Percentiles rank a stretch among this genome's conserved stretches.
These are phyloP conservation scores for Phyllosticta citrichinensis DNA, from an alignment of 2,329 filamentous ascomycete species.

Conservation along the genomic window DNA sequence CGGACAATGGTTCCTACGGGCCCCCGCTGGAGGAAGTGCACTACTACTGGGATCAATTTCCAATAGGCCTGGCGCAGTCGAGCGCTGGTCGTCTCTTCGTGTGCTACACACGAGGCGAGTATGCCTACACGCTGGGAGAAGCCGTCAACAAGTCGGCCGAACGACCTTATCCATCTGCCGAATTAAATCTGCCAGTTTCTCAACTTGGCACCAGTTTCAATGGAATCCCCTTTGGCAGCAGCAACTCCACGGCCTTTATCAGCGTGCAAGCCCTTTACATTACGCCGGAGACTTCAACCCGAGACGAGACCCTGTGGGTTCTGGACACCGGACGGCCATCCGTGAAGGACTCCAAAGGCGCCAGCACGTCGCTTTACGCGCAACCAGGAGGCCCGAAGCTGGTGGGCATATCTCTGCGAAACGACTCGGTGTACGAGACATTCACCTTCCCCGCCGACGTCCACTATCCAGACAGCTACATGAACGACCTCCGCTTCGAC, in stretches of 20 bases:
- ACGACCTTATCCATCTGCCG: slow-evolving; percentile 34
- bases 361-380: slow-evolving; percentile 30
- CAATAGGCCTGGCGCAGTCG: slow-evolving; percentile 40
- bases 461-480: slow-evolving; percentile 37
- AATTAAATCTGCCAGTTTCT: slow-evolving; percentile 35
- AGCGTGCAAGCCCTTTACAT: slow-evolving; percentile 43
- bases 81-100: slow-evolving; percentile 40
- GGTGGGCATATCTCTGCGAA: slow-evolving; percentile 38
- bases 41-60: slow-evolving; percentile 39
- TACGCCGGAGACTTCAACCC: slow-evolving; percentile 29
- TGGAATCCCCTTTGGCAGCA: slow-evolving; percentile 36
- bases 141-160: slow-evolving; percentile 39
- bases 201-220: slow-evolving; percentile 33
- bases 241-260: slow-evolving; percentile 36
- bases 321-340: slow-evolving; percentile 39
- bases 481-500: slow-evolving; percentile 45
- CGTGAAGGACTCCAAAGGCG: slow-evolving; percentile 27
- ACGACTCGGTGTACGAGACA: slow-evolving; percentile 37
- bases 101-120: slow-evolving; percentile 39
- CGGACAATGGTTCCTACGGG: slow-evolving; percentile 40
- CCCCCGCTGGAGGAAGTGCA: slow-evolving; percentile 40
- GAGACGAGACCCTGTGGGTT: slow-evolving; percentile 33
- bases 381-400: slow-evolving; percentile 39
- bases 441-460: slow-evolving; percentile 39
- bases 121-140: slow-evolving; percentile 39